Conservation (phyloP, 2,329 filamentous ascomycete species). For the Aspergillus niger region DNA sequence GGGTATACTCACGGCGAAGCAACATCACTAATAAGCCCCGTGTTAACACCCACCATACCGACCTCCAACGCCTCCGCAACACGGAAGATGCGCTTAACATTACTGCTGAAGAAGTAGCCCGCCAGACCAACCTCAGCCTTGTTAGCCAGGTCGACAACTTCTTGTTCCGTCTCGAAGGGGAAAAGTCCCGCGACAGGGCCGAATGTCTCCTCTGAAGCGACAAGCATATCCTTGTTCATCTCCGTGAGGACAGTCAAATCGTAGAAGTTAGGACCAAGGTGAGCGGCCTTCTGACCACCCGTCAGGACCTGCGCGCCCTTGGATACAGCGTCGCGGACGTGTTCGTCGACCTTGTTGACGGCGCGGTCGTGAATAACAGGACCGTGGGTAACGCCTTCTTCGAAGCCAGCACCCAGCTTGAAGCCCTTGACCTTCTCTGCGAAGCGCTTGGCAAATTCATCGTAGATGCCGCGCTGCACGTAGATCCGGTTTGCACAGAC, state of each 20-base stretch:
- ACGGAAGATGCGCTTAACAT: constrained; percentile 60
- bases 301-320: constrained; percentile 76
- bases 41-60: constrained; percentile 67
- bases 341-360: constrained; percentile 73
- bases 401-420: constrained; percentile 51
- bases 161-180: constrained; percentile 82
- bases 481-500: constrained; percentile 70
- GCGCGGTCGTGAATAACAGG: constrained; percentile 75
- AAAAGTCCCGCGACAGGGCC: constrained; percentile 91
- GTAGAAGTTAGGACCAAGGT: constrained; percentile 84
- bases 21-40: constrained; percentile 62
- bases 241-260: constrained; percentile 85
- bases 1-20: constrained; percentile 48
- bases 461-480: constrained; percentile 55
- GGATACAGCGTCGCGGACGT: constrained; percentile 74
- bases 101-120: constrained; percentile 83
- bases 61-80: constrained; percentile 60
- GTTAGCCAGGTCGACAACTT: constrained; percentile 85
- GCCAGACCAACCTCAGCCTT: constrained; percentile 81
- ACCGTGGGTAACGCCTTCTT: constrained; percentile 50
- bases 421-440: constrained; percentile 54
- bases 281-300: constrained; percentile 72
- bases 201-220: constrained; percentile 90
- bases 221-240: constrained; percentile 81
- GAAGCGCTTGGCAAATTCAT: constrained; percentile 58